These are phyloP conservation scores for Pelargonium cotyledonis DNA, from an alignment of 441 rosid genomes.

Conservation along the genomic window DNA sequence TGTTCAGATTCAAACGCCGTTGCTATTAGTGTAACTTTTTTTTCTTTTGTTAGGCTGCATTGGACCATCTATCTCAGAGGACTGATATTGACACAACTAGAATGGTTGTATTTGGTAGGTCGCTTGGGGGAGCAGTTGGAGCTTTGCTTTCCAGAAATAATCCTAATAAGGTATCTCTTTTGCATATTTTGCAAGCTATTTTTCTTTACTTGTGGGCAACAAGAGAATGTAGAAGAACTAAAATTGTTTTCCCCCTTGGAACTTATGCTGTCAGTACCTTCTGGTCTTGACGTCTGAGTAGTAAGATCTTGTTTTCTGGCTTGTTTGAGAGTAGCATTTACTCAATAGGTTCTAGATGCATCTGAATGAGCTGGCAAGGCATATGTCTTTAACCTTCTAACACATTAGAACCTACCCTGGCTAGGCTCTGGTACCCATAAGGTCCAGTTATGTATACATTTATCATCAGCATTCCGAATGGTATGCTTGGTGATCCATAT, in stretches of 20 bases:
- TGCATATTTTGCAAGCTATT: slow-evolving; percentile 6
- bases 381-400: slow-evolving; percentile 2
- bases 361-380: neutral
- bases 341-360: neutral
- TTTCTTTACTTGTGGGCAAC: neutral
- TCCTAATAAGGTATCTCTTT: slow-evolving; percentile 64
- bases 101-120: slow-evolving; percentile 88
- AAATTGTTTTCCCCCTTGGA: neutral
- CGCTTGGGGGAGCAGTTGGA: slow-evolving; percentile 99
- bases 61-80: slow-evolving; percentile 85
- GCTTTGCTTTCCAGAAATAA: slow-evolving; percentile 75
- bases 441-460: neutral
- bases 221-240: neutral
- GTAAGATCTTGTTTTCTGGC: neutral
- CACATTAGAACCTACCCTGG: neutral
- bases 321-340: neutral
- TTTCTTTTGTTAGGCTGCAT: slow-evolving; percentile 59
- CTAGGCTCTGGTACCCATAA: neutral
- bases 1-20: slow-evolving; percentile 13
- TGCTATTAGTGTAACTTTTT: slow-evolving; percentile 18
- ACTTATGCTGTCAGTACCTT: neutral
- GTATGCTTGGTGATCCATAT: neutral
- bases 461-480: neutral
- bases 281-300: slow-evolving; percentile 9
- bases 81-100: slow-evolving; percentile 85